Base-by-base conservation (phyloP, 1,284 basidiomycete genomes). In the Puccinia brachypodii region DNA sequence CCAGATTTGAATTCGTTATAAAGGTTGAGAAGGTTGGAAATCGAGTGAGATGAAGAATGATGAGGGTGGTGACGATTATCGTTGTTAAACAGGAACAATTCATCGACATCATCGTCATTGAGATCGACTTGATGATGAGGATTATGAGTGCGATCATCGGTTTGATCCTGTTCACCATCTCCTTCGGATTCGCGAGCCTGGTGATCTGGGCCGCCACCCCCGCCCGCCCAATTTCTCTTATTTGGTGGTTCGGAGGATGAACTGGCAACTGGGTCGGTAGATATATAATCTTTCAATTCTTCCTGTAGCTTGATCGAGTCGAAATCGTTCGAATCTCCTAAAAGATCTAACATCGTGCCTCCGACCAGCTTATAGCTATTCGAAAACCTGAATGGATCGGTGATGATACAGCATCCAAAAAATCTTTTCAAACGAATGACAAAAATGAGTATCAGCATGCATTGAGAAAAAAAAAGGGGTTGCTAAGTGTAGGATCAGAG, bases 1-100 rank as follows among this genome's bases (percentile, higher is more conserved):
- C 94, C 94, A 0, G 93, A 91, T 82, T 91, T 91, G n/a, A 99
- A 88, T 58, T 92, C 89, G 19, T 95, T 92, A 87, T 98, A 99
- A 19, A 97, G 89, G 83, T 91, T 90, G 28, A 96, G 88, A 1
- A 98, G 89, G 78, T 90, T 90, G 0, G 87, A 85, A 64, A 82
- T 85, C 38, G 71, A 83, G 14, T 83, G 66, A 0, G 81, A 50
- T 22, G 47, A 56, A 22, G 53, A 58, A 56, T 74, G 36, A 82
- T 58, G 40, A 73, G 28, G 62, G 40, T 66, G 62, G 9, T 40
- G 66, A 56, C 22, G 44, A 44, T 42, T 80, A 25, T 56, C 60
- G 47, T 44, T 14, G 40, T 74, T 74, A 22, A 56, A 74, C 19
- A 58, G 50, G 36, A 74, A 56, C 19, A 74, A 74, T 74, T 74